A percentile compares a stretch with the other conserved stretches of the same genome.
Evolutionary conservation across 2,329 filamentous ascomycete species (phyloP).

Genomic region (Aspergillus proliferans): DNA sequence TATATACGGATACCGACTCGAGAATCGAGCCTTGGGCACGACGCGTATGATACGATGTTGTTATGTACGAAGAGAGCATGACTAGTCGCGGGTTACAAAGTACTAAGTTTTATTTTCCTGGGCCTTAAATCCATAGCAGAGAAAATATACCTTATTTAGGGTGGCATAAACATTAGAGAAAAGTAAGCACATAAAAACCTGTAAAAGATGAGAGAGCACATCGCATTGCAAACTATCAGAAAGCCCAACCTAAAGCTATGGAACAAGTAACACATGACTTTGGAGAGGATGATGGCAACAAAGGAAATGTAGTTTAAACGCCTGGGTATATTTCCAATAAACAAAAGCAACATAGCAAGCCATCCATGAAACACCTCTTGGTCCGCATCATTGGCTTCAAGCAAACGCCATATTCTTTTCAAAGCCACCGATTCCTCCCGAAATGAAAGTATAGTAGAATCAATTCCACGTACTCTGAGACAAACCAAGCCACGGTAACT

Average conservation of each 20-base stretch:
- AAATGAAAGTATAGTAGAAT: conserved; percentile 2
- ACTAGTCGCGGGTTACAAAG: too few relatives aligned
- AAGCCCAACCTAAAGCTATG: background rate
- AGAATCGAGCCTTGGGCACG: too few relatives aligned
- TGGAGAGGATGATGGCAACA: conserved; percentile 1
- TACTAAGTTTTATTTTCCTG: too few relatives aligned
- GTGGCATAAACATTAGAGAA: too few relatives aligned
- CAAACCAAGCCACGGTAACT: conserved; percentile 17
- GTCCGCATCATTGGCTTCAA: conserved; percentile 21
- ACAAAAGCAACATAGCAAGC: conserved; percentile 17
- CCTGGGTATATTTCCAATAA: conserved; percentile 31
- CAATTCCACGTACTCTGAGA: conserved; percentile 14
- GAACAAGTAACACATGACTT: conserved; percentile 1
- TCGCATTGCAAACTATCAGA: background rate
- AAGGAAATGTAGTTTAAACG: conserved; percentile 15
- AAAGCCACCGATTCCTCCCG: conserved; percentile 11
- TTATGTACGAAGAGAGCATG: too few relatives aligned
- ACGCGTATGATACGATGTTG: too few relatives aligned
- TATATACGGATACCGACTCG: too few relatives aligned
- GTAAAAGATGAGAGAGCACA: background rate
- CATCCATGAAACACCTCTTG: conserved; percentile 26
- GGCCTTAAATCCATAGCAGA: too few relatives aligned
- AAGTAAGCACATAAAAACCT: too few relatives aligned
- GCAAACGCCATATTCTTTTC: conserved; percentile 28
- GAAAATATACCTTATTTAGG: too few relatives aligned